Conservation (phyloP, 305 asterid genomes). For the Fraxinus albicans region DNA sequence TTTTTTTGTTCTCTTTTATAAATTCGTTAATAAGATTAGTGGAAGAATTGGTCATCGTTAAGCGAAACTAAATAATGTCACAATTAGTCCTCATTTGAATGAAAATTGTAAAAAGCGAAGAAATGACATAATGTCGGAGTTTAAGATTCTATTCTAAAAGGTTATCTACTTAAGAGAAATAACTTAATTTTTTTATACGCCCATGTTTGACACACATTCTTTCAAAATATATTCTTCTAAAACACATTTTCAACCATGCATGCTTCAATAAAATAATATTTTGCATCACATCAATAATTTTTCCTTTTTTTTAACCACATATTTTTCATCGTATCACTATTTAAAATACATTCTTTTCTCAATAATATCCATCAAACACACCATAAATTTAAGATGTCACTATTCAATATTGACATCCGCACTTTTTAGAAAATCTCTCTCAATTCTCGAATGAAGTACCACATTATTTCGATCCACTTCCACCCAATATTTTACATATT, state of each 20-base stretch:
- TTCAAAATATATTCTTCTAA: no score
- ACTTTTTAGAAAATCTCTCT: background rate
- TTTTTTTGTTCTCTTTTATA: background rate
- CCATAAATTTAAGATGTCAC: no score
- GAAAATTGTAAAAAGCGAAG: background rate
- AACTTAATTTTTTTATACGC: no score
- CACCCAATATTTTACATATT: background rate
- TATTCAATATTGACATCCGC: background rate
- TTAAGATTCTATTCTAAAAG: background rate
- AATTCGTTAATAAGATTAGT: background rate
- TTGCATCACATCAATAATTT: no score
- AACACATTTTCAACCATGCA: no score
- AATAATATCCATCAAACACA: no score
- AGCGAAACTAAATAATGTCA: background rate
- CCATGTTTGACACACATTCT: no score
- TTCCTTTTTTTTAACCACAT: no score
- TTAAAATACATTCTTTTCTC: no score
- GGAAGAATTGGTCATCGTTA: background rate
- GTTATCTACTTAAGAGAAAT: background rate
- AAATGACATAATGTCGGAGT: background rate
- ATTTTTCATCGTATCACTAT: no score
- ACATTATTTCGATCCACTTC: background rate
- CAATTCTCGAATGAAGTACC: background rate
- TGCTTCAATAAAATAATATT: no score
- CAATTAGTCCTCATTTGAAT: background rate